Evolutionary conservation across 805 yeast genomes (phyloP).

Genomic region (Metschnikowia santaceciliae): DNA sequence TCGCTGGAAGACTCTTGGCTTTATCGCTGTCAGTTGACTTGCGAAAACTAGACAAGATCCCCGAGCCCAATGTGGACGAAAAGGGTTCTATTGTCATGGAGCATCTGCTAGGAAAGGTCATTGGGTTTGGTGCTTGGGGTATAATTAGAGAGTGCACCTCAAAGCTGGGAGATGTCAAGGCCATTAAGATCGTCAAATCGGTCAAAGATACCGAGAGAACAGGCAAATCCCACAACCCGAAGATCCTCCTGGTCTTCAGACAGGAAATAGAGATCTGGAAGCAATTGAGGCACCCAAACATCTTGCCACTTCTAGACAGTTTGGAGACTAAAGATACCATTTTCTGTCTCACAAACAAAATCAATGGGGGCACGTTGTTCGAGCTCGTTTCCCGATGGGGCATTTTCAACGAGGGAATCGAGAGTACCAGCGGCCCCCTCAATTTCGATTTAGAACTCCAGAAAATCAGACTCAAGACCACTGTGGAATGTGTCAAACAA

Average conservation of each 20-base stretch:
- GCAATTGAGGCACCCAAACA: conserved; percentile 56
- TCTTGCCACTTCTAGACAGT: conserved; percentile 59
- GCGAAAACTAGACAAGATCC: conserved; percentile 23
- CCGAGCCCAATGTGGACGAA: conserved; percentile 48
- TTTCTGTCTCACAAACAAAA: conserved; percentile 67
- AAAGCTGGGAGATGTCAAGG: conserved; percentile 36
- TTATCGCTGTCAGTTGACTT: conserved; percentile 35
- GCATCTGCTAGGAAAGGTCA: conserved; percentile 62
- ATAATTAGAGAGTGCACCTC: conserved; percentile 65
- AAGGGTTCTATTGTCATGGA: conserved; percentile 65
- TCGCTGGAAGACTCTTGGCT: conserved; percentile 40
- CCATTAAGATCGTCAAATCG: conserved; percentile 58
- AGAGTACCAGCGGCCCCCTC: conserved; percentile 25
- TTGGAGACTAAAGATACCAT: conserved; percentile 59
- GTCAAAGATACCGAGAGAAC: conserved; percentile 18
- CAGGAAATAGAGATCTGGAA: conserved; percentile 79
- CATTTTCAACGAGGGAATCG: conserved; percentile 27
- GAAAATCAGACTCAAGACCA: conserved; percentile 32
- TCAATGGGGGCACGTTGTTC: conserved; percentile 75
- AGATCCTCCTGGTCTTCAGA: conserved; percentile 55
- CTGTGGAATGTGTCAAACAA: conserved; percentile 41
- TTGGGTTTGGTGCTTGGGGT: conserved; percentile 92
- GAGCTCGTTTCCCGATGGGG: conserved; percentile 74
- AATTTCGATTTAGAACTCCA: conserved; percentile 25
- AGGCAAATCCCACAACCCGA: conserved; percentile 35